phyloP scores from a whole-genome alignment of 176 grass and related monocot genomes.

The Rhynchospora pubera region DNA sequence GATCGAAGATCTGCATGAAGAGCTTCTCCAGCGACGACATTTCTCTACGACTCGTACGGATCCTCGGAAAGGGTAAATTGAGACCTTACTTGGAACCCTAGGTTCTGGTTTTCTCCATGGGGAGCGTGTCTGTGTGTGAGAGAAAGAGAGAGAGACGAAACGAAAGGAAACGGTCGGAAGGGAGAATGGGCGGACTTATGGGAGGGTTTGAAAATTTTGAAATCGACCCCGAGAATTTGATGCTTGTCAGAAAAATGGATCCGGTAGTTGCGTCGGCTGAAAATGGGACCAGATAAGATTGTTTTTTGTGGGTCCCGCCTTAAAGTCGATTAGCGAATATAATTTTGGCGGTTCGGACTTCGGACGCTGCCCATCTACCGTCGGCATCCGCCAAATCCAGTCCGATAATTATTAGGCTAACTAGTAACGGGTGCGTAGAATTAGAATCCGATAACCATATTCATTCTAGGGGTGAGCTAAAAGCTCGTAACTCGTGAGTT shows the following conservation, averaged over 20 bases:
- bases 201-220: constrained; percentile 50
- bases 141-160: neutral
- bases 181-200: neutral
- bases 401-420: no score
- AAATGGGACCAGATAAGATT: neutral
- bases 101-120: constrained; percentile 25
- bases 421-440: no score
- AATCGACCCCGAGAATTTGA: constrained; percentile 9
- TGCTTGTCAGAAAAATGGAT: neutral
- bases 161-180: neutral
- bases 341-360: no score
- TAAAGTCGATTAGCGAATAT: no score
- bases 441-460: no score
- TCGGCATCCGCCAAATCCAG: no score
- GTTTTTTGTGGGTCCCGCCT: neutral
- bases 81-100: constrained; percentile 2
- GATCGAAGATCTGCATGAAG: constrained; percentile 81
- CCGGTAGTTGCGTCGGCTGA: neutral
- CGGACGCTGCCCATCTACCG: no score
- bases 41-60: constrained; percentile 17
- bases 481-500: no score
- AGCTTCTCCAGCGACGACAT: constrained; percentile 62
- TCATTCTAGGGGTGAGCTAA: no score
- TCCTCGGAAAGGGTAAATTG: constrained; percentile 9
- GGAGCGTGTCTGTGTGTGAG: neutral